These are phyloP conservation scores for Pythium brachiatum DNA, from an alignment of 352 stramenopile species.

Conservation along the genomic window DNA sequence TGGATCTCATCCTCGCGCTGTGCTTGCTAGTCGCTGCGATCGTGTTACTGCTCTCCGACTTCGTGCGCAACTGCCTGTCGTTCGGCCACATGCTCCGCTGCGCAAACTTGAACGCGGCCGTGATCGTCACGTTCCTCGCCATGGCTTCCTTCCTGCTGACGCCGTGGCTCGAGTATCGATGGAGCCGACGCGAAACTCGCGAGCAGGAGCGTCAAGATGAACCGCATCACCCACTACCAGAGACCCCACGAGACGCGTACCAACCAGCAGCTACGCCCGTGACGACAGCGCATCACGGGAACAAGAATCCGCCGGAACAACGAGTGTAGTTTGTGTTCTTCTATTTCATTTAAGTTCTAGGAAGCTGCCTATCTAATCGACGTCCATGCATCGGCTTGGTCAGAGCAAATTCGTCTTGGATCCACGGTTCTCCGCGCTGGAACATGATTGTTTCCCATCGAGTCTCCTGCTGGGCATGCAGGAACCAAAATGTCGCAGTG, in stretches of 20 bases:
- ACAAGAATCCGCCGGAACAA: constrained; percentile 3
- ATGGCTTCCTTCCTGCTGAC: constrained; percentile 22
- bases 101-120: constrained; percentile 21
- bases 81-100: constrained; percentile 28
- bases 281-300: not conserved
- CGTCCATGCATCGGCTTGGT: not conserved
- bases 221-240: not conserved
- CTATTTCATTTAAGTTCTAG: no score
- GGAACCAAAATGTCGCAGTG: not conserved
- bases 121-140: constrained; percentile 21
- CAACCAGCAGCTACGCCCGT: constrained; percentile 14
- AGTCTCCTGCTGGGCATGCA: no score
- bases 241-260: constrained; percentile 12
- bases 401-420: no score
- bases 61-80: constrained; percentile 25
- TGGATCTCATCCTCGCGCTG: constrained; percentile 25
- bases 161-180: constrained; percentile 18
- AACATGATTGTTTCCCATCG: no score
- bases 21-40: constrained; percentile 20
- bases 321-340: constrained; percentile 4
- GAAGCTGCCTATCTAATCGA: not conserved
- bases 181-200: not conserved
- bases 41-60: constrained; percentile 25
- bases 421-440: no score
- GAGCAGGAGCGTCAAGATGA: not conserved